phyloP scores from a whole-genome alignment of 2,329 filamentous ascomycete genomes.

The Beauveria asiatica region DNA sequence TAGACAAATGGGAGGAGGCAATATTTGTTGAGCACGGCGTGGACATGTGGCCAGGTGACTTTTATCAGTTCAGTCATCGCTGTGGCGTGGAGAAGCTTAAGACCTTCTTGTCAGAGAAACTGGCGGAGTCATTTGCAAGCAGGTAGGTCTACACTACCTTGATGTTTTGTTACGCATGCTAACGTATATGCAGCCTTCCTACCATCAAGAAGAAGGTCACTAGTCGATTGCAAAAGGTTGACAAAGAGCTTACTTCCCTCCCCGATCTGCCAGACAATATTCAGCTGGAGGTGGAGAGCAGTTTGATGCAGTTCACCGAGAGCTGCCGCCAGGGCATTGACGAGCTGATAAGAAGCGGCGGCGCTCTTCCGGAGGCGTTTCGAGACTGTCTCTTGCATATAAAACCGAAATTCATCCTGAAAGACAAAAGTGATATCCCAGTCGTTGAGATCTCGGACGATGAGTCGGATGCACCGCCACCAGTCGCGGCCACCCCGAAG shows the following conservation, averaged over 20 bases:
- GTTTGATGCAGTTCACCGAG: constrained; percentile 48
- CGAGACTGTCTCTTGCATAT: constrained; percentile 35
- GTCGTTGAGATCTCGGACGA: constrained; percentile 32
- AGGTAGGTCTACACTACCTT: constrained; percentile 26
- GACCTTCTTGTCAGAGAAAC: constrained; percentile 41
- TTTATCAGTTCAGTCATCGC: constrained; percentile 37
- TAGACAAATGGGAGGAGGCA: constrained; percentile 41
- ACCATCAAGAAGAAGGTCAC: constrained; percentile 46
- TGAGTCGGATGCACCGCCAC: constrained; percentile 26
- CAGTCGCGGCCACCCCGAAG: constrained; percentile 19
- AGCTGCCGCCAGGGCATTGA: constrained; percentile 43
- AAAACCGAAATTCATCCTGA: constrained; percentile 39
- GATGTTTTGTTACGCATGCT: neutral
- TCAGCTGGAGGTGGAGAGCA: constrained; percentile 53
- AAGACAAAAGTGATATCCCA: constrained; percentile 26
- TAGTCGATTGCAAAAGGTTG: constrained; percentile 40
- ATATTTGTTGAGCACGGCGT: constrained; percentile 37
- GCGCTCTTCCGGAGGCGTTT: constrained; percentile 43
- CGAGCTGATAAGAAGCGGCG: constrained; percentile 36
- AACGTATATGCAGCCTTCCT: constrained; percentile 34
- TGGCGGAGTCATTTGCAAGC: constrained; percentile 45
- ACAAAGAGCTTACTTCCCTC: constrained; percentile 45
- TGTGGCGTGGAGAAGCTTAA: constrained; percentile 48
- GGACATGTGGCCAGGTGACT: constrained; percentile 39
- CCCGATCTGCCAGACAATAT: constrained; percentile 63